Conservation (phyloP, 163 green algal species). For the Scenedesmus sp. region DNA sequence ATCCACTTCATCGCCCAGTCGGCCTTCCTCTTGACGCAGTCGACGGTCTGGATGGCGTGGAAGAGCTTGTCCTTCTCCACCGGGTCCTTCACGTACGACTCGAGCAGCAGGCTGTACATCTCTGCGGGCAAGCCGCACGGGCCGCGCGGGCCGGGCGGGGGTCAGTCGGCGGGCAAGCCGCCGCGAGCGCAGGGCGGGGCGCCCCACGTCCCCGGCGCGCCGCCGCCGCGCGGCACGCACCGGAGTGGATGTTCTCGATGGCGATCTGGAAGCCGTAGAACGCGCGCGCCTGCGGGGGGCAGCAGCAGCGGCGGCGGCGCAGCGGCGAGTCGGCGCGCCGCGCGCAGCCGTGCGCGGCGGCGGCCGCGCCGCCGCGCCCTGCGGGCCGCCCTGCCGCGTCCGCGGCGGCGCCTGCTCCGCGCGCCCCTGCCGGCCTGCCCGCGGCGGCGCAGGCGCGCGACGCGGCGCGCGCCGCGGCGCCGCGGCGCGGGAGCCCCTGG, state of each 20-base stretch:
- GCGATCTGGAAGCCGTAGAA: conserved; percentile 98
- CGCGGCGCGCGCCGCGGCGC: too few species aligned
- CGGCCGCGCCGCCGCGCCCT: background rate
- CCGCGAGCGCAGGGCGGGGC: too few species aligned
- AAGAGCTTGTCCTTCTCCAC: conserved; percentile 51
- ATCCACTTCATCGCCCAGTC: conserved; percentile 84
- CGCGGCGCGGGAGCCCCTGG: too few species aligned
- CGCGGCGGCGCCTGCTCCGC: too few species aligned
- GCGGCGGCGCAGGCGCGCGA: too few species aligned
- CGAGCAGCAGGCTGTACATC: conserved; percentile 97
- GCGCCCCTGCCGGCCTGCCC: too few species aligned
- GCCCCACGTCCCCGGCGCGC: background rate
- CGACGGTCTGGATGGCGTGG: conserved; percentile 62
- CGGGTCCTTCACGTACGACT: conserved; percentile 72
- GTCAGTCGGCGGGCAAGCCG: background rate
- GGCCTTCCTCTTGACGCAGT: conserved; percentile 78
- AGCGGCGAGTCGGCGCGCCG: too few species aligned
- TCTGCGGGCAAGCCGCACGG: too few species aligned
- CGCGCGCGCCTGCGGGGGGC: conserved; percentile 83
- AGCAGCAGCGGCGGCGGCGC: too few species aligned
- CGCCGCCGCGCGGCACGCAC: conserved; percentile 40
- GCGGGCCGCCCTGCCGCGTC: too few species aligned
- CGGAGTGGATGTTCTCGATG: conserved; percentile 98
- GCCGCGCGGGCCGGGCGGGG: conserved; percentile 54
- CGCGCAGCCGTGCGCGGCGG: too few species aligned